Evolutionary conservation across 768 basidiomycete species (phyloP).

Genomic region (Mycena capillaripes): DNA sequence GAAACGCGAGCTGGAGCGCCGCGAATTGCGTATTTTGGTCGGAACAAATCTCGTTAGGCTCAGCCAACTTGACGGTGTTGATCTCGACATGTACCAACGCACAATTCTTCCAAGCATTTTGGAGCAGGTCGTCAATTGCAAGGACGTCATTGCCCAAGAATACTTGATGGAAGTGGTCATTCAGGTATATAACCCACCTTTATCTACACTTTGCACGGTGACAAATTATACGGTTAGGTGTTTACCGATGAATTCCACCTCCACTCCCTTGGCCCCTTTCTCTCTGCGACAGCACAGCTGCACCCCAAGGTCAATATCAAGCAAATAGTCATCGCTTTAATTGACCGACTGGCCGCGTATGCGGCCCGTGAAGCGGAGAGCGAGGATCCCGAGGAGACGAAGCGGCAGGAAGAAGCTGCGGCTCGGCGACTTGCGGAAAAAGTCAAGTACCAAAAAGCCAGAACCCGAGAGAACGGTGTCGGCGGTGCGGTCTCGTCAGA

Average conservation of each 20-base stretch:
- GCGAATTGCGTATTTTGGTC: slow-evolving; percentile 95
- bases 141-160: slow-evolving; percentile 98
- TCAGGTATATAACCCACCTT: slow-evolving; percentile 68
- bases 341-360: slow-evolving; percentile 95
- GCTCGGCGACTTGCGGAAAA: slow-evolving; percentile 89
- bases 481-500: slow-evolving; percentile 55
- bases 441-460: slow-evolving; percentile 81
- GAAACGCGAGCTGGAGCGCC: slow-evolving; percentile 96
- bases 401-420: slow-evolving; percentile 93
- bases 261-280: slow-evolving; percentile 95
- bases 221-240: slow-evolving; percentile 68
- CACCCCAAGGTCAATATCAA: slow-evolving; percentile 99
- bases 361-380: slow-evolving; percentile 98
- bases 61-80: slow-evolving; percentile 96
- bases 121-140: slow-evolving; percentile 98
- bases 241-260: slow-evolving; percentile 99
- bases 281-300: slow-evolving; percentile 94
- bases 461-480: slow-evolving; percentile 67
- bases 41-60: slow-evolving; percentile 98
- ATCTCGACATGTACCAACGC: slow-evolving; percentile 90
- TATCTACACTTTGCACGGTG: background rate
- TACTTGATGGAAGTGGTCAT: slow-evolving; percentile 99
- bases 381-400: slow-evolving; percentile 95
- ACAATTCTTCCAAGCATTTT: slow-evolving; percentile 92
- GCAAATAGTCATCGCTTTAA: slow-evolving; percentile 96